phyloP scores from a whole-genome alignment of 2,329 filamentous ascomycete genomes.

The Apiospora rasikravindrae region DNA sequence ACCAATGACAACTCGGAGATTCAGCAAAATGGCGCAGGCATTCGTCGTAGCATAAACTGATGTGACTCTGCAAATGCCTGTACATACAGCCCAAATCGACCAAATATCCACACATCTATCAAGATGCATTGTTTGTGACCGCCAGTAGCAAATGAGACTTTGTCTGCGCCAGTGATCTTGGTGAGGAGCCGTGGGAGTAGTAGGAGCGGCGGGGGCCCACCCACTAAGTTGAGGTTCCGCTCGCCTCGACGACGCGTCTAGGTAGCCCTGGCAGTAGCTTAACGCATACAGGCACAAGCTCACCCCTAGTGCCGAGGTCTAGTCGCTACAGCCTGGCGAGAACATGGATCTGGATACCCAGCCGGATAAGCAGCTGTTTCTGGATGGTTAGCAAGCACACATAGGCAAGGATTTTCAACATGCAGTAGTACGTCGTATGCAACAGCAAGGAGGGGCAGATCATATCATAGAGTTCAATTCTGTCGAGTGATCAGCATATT shows the following conservation, averaged over 20 bases:
- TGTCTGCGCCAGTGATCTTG: not conserved
- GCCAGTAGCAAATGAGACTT: not conserved
- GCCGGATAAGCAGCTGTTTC: not conserved
- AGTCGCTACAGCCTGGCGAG: not conserved
- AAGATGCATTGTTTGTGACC: conserved; percentile 5
- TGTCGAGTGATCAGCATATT: not conserved
- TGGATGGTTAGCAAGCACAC: not conserved
- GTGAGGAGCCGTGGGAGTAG: not conserved
- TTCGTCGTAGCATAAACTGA: not conserved
- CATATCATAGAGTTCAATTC: not conserved
- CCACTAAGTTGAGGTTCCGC: not conserved
- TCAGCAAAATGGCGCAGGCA: not conserved
- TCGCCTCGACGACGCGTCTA: not conserved
- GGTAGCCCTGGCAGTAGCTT: not conserved
- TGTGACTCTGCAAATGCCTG: not conserved
- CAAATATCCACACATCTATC: not conserved
- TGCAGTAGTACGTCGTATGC: not conserved
- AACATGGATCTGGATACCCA: not conserved
- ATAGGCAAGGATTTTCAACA: not conserved
- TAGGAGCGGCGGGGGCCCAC: not conserved
- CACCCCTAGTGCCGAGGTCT: not conserved
- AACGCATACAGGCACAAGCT: not conserved
- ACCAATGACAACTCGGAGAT: not conserved
- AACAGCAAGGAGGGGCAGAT: not conserved
- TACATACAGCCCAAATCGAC: not conserved